These are phyloP conservation scores for Danielia oregonensis DNA, from an alignment of 805 yeast genomes.

Conservation along the genomic window DNA sequence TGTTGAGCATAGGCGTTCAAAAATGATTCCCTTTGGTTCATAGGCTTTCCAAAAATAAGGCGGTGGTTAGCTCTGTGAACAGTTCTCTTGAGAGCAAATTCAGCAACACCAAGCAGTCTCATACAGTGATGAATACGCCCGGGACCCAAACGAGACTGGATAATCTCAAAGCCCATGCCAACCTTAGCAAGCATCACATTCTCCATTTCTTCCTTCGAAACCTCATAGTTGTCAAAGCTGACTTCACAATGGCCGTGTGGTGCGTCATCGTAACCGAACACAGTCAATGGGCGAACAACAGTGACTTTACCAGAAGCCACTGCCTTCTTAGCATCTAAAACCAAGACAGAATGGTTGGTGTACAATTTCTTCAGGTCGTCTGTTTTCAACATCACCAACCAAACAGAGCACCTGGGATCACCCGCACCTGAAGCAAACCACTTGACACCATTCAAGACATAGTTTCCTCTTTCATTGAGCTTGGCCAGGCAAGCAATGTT, in stretches of 20 bases:
- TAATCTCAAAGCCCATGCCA: slow-evolving; percentile 60
- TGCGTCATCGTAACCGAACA: slow-evolving; percentile 63
- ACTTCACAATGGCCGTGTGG: slow-evolving; percentile 72
- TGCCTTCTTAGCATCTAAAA: slow-evolving; percentile 50
- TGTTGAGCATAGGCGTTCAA: slow-evolving; percentile 47
- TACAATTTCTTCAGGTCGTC: slow-evolving; percentile 30
- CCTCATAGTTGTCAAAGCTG: slow-evolving; percentile 45
- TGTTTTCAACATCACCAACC: slow-evolving; percentile 54
- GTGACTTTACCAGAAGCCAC: slow-evolving; percentile 46
- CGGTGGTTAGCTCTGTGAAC: slow-evolving; percentile 51
- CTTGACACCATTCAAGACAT: slow-evolving; percentile 55
- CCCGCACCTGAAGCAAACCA: slow-evolving; percentile 76
- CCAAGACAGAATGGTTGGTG: slow-evolving; percentile 53
- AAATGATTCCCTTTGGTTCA: slow-evolving; percentile 50
- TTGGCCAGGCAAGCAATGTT: slow-evolving; percentile 48
- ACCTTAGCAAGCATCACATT: slow-evolving; percentile 37
- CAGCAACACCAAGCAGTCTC: slow-evolving; percentile 61
- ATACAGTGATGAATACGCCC: slow-evolving; percentile 72
- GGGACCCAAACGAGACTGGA: slow-evolving; percentile 64
- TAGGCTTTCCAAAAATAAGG: slow-evolving; percentile 47
- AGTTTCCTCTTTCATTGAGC: slow-evolving; percentile 38
- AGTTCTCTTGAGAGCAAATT: slow-evolving; percentile 46
- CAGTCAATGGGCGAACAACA: slow-evolving; percentile 47
- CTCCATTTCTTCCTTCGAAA: slow-evolving; percentile 42
- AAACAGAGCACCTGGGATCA: slow-evolving; percentile 54